Evolutionary conservation across 2,329 filamentous ascomycete species (phyloP), one percentile per base, ranked within the genome.

Genomic region (Fusarium sp.): DNA sequence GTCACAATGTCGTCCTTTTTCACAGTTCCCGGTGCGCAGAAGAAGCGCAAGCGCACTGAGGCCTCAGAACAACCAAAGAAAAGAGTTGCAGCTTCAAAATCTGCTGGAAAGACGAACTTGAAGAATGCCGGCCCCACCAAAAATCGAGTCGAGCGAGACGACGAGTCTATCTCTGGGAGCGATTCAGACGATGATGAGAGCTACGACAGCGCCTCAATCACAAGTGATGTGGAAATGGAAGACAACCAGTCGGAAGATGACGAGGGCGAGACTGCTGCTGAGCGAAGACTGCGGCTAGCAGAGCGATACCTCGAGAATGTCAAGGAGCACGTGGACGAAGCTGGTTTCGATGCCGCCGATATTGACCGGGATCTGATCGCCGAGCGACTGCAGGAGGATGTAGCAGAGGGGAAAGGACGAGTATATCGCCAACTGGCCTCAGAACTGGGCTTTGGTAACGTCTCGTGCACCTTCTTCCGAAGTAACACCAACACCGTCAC

Each of bases 221-320:
- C 80, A 23, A 82, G 81, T 36, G 84, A 84, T 15, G 84, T 84
- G 18, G 84, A 83, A 27, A 82, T 76, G 36, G 80, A 74, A 11
- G 68, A 80, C 3, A 80, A 62, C 40, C 72, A 85, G 33, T 92
- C 90, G 2, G 91, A 91, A n/a, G 88, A 88, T 63, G 92, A 93
- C 63, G 92, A 93, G 65, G 88, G 88, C 67, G 95, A 98, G 82
- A 98, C 96, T 21, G 94, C 91, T 2, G 94, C 93, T 35, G 94
- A 97, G 76, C 90, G 93, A 78, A 87, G 96, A 72, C 81, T 97
- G 74, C 89, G 93, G 69, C 86, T 99, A 27, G 96, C 96, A 29
- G 93, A 98, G 81, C 89, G 92, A 74, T 98, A 99, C 78, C 86
- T 99, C 54, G 91, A 97, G 54, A 97, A 97, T 76, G 89, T 97